Evolutionary conservation across 2,329 filamentous ascomycete species (phyloP).

Genomic region (Sclerotinia borealis): DNA sequence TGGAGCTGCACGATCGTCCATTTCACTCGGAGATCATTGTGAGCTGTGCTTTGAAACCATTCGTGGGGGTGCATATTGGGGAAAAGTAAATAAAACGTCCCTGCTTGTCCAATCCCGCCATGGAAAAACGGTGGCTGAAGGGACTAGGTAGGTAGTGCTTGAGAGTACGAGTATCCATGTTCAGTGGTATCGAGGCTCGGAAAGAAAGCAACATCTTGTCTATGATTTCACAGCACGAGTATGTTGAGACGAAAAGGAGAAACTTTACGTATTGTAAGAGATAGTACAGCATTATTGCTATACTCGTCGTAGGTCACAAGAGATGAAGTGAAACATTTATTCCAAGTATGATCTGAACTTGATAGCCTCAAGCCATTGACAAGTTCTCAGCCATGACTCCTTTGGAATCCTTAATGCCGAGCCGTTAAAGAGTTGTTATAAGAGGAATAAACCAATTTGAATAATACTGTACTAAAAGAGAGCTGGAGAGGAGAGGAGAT

Average conservation of each 20-base stretch:
- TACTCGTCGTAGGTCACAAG: neutral
- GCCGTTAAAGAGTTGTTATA: neutral
- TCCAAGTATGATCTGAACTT: neutral
- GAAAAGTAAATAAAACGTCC: slow-evolving; percentile 3
- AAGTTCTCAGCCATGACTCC: neutral
- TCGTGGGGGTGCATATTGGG: slow-evolving; percentile 5
- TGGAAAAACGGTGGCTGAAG: slow-evolving; percentile 1
- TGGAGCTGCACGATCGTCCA: slow-evolving; percentile 8
- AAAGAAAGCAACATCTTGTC: neutral
- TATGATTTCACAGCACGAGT: slow-evolving; percentile 1
- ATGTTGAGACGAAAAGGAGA: neutral
- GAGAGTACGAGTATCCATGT: neutral
- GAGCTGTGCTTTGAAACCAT: slow-evolving; percentile 12
- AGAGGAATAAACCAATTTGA: neutral
- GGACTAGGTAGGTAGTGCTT: neutral
- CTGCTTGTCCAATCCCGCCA: neutral
- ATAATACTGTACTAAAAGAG: neutral
- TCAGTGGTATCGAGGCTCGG: slow-evolving; percentile 2
- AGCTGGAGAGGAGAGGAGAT: neutral
- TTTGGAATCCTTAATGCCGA: neutral
- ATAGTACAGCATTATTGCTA: neutral
- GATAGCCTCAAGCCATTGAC: neutral
- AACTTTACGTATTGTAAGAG: neutral
- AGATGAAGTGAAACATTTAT: neutral
- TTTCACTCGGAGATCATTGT: slow-evolving; percentile 8